Evolutionary conservation across 192 early-diverging fungal genomes (phyloP).

Genomic region (Mortierella claussenii): DNA sequence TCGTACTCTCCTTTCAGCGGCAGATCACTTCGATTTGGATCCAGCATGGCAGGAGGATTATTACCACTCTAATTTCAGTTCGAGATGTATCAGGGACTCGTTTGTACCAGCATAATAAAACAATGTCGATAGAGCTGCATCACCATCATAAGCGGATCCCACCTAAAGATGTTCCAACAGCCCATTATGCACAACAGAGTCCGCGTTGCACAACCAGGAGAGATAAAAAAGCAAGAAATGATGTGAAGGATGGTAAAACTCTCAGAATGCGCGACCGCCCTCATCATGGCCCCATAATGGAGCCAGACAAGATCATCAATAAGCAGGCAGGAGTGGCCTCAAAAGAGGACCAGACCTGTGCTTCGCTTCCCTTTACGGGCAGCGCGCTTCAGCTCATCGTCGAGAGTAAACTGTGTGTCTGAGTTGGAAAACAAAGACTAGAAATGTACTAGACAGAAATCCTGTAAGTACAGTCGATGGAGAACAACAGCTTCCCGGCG

Average conservation of each 20-base stretch:
- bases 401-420: slow-evolving; percentile 56
- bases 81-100: too few relatives aligned
- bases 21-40: slow-evolving; percentile 43
- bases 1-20: slow-evolving; percentile 41
- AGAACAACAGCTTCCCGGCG: slow-evolving; percentile 9
- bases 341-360: slow-evolving; percentile 14
- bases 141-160: too few relatives aligned
- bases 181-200: too few relatives aligned
- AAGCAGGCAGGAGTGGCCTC: slow-evolving; percentile 15
- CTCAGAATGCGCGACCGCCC: slow-evolving; percentile 11
- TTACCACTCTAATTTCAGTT: slow-evolving; percentile 46
- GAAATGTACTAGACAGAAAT: slow-evolving; percentile 54
- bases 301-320: slow-evolving; percentile 50
- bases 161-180: too few relatives aligned
- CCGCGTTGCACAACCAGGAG: too few relatives aligned
- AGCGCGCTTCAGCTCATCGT: slow-evolving; percentile 53
- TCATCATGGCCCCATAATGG: slow-evolving; percentile 3
- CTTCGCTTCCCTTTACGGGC: slow-evolving; percentile 54
- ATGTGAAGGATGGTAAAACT: background rate
- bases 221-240: background rate
- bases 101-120: too few relatives aligned
- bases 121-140: too few relatives aligned
- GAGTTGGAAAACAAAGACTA: slow-evolving; percentile 50
- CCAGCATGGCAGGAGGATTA: slow-evolving; percentile 38
- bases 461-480: slow-evolving; percentile 45